Evolutionary conservation across 345 rosid genomes (phyloP).

Genomic region (Eutrema japonicum): DNA sequence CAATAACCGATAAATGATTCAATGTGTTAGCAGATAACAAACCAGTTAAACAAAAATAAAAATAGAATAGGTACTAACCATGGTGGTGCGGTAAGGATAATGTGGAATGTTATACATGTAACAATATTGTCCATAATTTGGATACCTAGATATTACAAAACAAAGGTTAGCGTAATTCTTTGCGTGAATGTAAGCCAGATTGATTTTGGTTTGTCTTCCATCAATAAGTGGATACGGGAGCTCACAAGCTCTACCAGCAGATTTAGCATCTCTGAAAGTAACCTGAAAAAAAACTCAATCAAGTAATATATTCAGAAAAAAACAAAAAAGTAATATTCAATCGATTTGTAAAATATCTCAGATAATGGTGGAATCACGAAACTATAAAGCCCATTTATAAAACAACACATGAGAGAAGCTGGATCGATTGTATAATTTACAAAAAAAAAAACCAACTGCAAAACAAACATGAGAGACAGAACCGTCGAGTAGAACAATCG

Average conservation of each 20-base stretch:
- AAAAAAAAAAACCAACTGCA: too few species aligned
- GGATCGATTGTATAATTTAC: too few species aligned
- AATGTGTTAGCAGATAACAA: neutral
- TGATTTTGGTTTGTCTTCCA: conserved; percentile 31
- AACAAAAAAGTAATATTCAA: neutral
- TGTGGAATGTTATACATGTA: neutral
- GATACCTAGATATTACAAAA: conserved; percentile 12
- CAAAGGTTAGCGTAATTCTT: neutral
- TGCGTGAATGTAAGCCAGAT: neutral
- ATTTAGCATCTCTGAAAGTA: conserved; percentile 12
- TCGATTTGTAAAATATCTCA: neutral
- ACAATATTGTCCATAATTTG: neutral
- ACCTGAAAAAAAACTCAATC: conserved; percentile 16
- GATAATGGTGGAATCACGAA: too few species aligned
- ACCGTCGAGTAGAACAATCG: too few species aligned
- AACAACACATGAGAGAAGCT: neutral
- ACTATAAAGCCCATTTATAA: too few species aligned
- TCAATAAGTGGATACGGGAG: neutral
- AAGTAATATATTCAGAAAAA: neutral
- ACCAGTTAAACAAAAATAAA: neutral
- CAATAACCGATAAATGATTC: neutral
- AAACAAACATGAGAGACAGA: too few species aligned
- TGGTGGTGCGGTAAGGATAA: neutral
- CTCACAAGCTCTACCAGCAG: neutral
- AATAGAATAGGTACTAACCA: conserved; percentile 18